Base-by-base conservation (phyloP, 345 rosid species). In the Linum tenue region DNA sequence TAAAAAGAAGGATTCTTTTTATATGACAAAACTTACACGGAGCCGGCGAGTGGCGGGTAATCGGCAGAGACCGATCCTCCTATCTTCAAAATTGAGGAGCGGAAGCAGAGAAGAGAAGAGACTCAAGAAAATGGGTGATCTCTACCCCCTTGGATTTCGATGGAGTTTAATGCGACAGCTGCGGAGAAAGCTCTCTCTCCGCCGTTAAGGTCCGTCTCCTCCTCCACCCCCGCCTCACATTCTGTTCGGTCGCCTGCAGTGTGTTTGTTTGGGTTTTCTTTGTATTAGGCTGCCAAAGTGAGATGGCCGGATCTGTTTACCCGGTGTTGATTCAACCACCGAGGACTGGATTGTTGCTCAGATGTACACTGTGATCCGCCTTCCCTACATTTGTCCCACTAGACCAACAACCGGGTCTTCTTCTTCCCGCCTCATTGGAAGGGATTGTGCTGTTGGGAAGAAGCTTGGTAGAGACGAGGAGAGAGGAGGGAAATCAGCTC, bases 71-170 rank as follows among this genome's bases (percentile, higher is more conserved):
- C 53, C 9, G 31, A 22, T 22, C 31, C 31, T 48, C 14, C 14
- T 48, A 9, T 48, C 14, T 48, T 48, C 53, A 12, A 57, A 17
- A 56, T 8, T 55, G 5, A 64, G 4, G 39, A 64, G 5, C 14
- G 16, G 37, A 12, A 7, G 39, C n/a, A 37, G 22, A 2, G 35
- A 51, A 42, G 42, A 14, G 65, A 65, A 37, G 2, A 14, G 12
- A 3, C 50, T 10, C 42, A 40, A 15, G 39, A 9, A 41, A 40
- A 22, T 22, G 57, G 42, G 85, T 69, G 91, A 89, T 73, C 79
- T 92, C 31, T 92, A 89, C 65, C 96, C 96, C 97, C 68, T 78
- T 92, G 84, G 97, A 92, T 77, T 90, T 92, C 77, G 98, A 92
- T 56, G 97, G 98, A 70, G 91, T 92, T 73, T 76, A 89, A 71